These are phyloP conservation scores for Eimeria tenella DNA, from an alignment of 169 alveolate genomes.

Conservation along the genomic window DNA sequence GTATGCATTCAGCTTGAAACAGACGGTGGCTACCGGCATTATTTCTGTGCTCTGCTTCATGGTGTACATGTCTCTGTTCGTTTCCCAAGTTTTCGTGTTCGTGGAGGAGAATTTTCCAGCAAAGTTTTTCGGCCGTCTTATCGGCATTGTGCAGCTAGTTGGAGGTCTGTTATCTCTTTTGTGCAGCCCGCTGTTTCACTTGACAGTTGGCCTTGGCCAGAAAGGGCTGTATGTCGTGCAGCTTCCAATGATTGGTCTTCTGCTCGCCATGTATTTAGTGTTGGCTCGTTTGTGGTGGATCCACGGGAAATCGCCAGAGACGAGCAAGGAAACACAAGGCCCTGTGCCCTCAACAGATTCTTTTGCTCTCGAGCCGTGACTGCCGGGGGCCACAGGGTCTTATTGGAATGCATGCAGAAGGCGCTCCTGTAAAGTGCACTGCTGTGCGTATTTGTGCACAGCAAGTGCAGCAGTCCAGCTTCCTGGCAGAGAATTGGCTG, in stretches of 20 bases:
- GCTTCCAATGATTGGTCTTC: slow-evolving; percentile 54
- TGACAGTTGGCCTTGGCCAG: slow-evolving; percentile 31
- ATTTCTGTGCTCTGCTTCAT: slow-evolving; percentile 80
- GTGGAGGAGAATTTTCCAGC: slow-evolving; percentile 82
- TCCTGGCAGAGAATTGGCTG: not conserved
- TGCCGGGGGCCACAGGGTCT: slow-evolving; percentile 1
- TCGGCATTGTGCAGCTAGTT: slow-evolving; percentile 82
- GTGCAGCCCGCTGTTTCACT: slow-evolving; percentile 80
- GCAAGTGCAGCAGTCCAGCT: not conserved
- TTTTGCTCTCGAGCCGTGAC: not conserved
- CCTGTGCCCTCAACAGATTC: slow-evolving; percentile 14
- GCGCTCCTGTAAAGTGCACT: not conserved
- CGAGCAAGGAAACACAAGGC: not conserved
- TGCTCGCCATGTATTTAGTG: slow-evolving; percentile 6
- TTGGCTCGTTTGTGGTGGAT: slow-evolving; percentile 65
- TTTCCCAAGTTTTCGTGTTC: slow-evolving; percentile 83
- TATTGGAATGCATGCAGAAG: not conserved
- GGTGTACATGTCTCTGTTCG: slow-evolving; percentile 83
- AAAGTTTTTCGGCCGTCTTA: slow-evolving; percentile 82
- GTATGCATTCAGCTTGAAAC: slow-evolving; percentile 80
- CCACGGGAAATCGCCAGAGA: not conserved
- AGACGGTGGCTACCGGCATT: slow-evolving; percentile 72
- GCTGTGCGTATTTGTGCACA: slow-evolving; percentile 40
- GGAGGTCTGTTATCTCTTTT: slow-evolving; percentile 85
- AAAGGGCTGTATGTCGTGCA: slow-evolving; percentile 49